phyloP scores from a whole-genome alignment of 805 yeast species.

The Teunomyces pallodes region DNA sequence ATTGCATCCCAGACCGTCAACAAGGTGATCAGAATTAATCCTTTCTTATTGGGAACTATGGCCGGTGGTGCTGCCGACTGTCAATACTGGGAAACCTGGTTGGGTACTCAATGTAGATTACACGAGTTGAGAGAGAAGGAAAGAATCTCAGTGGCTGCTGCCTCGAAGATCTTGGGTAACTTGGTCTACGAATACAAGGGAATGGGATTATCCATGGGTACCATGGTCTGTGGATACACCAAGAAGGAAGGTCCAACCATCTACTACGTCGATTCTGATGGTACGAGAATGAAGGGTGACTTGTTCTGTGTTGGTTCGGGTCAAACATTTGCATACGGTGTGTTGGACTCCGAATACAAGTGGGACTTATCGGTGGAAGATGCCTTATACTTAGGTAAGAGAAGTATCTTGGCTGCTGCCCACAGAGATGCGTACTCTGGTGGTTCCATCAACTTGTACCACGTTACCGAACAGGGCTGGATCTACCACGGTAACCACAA shows the following conservation, averaged over 20 bases:
- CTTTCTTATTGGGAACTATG: conserved; percentile 93
- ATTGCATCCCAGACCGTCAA: conserved; percentile 97
- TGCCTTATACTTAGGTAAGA: conserved; percentile 89
- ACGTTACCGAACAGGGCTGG: conserved; percentile 94
- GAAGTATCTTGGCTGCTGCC: conserved; percentile 95
- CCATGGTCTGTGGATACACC: conserved; percentile 97
- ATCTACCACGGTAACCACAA: conserved; percentile 91
- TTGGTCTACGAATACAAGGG: conserved; percentile 93
- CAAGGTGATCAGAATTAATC: conserved; percentile 95
- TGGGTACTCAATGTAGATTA: conserved; percentile 92
- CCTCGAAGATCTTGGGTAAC: conserved; percentile 88
- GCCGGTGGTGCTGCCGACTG: conserved; percentile 99
- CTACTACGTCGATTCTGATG: conserved; percentile 95
- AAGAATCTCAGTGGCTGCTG: conserved; percentile 94
- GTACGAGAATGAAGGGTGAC: conserved; percentile 92
- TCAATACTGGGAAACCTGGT: conserved; percentile 99
- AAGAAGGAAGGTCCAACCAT: conserved; percentile 94
- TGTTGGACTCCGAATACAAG: conserved; percentile 83
- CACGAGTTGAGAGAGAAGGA: conserved; percentile 94
- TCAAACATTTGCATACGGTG: conserved; percentile 99
- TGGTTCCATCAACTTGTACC: conserved; percentile 91
- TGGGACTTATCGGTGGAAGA: conserved; percentile 94
- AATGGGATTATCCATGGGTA: conserved; percentile 98
- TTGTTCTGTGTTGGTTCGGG: conserved; percentile 98
- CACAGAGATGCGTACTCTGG: conserved; percentile 99